Evolutionary conservation across 495 filamentous ascomycete species (phyloP), one percentile per base, ranked within the genome.

Genomic region (Lasiosphaeriaceae sp.): DNA sequence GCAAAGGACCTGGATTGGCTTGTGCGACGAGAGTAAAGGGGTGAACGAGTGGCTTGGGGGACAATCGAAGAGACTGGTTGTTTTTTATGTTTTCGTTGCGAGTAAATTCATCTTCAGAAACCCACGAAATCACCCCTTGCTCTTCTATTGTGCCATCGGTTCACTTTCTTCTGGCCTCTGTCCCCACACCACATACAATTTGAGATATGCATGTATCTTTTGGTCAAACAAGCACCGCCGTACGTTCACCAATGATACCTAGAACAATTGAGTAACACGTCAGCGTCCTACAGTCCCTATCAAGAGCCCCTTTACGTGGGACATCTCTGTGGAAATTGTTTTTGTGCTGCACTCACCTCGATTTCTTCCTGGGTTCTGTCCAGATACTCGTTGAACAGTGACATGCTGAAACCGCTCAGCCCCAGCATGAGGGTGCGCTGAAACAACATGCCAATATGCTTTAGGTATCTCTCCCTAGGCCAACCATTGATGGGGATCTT

Each of bases 401-500:
- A 58, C 24, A 70, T 29, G 23, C 60, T 72, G 21, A 71, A 68
- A 7, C 61, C 71, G 20, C 63, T 61, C 39, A 74, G 16, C n/a
- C 71, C 71, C 11, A 56, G 54, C 0, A 58, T 54, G 48, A 77
- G 39, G 29, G 69, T 65, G 31, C 59, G 37, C 49, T 71, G 67
- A 73, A 71, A 76, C 34, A 66, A 45, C 56, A 66, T 62, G 20
- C 73, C 73, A 11, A 75, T 52, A 9, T 67, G 64, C 26, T 70
- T 66, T 0, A 66, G 48, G 11, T 62, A 56, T 14, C 14, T 7
- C 3, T 66, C 65, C 26, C 54, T 56, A 8, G 73, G 57, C 64
- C 86, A 89, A 2, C 74, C 68, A 57, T 83, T 85, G 16, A 78
- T 70, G 3, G 86, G 86, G 2, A 86, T 60, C 66, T 83, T 85